These are phyloP conservation scores for Aspergillus kassunensis DNA, from an alignment of 495 filamentous ascomycete species.

Conservation along the genomic window DNA sequence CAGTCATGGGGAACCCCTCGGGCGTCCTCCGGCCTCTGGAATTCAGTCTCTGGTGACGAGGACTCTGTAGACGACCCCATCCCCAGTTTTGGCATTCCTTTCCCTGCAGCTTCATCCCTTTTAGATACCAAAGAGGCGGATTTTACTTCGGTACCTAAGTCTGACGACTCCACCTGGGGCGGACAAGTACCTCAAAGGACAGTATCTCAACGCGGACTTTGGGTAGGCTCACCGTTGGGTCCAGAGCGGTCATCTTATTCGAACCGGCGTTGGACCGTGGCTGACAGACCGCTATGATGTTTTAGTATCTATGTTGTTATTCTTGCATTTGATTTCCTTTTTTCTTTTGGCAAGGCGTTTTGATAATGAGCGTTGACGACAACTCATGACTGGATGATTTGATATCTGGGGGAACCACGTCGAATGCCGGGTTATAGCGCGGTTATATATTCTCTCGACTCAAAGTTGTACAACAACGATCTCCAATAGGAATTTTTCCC, in stretches of 20 bases:
- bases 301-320: neutral
- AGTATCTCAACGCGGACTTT: conserved; percentile 39
- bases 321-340: neutral
- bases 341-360: neutral
- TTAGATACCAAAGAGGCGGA: neutral
- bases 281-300: conserved; percentile 37
- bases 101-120: conserved; percentile 13
- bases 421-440: neutral
- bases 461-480: neutral
- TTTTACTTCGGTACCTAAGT: neutral
- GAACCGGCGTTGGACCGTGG: conserved; percentile 44
- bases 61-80: conserved; percentile 31
- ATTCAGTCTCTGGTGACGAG: conserved; percentile 24
- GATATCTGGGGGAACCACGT: neutral
- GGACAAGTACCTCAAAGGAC: conserved; percentile 33
- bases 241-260: conserved; percentile 29
- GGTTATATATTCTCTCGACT: neutral
- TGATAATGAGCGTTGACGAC: neutral
- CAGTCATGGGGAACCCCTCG: conserved; percentile 28
- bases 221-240: conserved; percentile 36
- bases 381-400: neutral
- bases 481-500: neutral
- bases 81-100: conserved; percentile 34
- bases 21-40: conserved; percentile 32
- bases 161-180: conserved; percentile 18